Evolutionary conservation across 176 grass and related monocot genomes (phyloP).

Genomic region (Lolium multiflorum): DNA sequence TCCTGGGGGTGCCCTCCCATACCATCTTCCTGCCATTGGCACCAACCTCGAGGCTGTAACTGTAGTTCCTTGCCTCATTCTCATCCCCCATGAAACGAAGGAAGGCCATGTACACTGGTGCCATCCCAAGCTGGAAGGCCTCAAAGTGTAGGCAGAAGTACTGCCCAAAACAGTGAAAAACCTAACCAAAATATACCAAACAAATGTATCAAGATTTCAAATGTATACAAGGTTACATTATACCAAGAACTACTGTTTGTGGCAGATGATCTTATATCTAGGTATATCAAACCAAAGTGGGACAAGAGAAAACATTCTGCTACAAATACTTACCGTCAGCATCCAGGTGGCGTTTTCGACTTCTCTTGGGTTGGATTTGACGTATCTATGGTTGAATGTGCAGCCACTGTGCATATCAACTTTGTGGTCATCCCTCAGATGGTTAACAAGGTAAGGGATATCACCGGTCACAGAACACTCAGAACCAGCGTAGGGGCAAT

Average conservation of each 20-base stretch:
- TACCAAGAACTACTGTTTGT: background rate
- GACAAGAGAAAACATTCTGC: background rate
- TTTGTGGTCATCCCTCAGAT: slow-evolving; percentile 90
- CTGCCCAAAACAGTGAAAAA: slow-evolving; percentile 91
- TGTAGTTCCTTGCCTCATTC: slow-evolving; percentile 81
- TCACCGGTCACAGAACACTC: slow-evolving; percentile 71
- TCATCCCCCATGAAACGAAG: slow-evolving; percentile 95
- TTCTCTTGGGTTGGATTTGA: slow-evolving; percentile 76
- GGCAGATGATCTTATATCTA: background rate
- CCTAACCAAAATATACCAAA: slow-evolving; percentile 48
- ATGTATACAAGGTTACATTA: background rate
- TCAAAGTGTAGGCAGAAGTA: slow-evolving; percentile 96
- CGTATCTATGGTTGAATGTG: slow-evolving; percentile 96
- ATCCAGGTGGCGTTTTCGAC: slow-evolving; percentile 95
- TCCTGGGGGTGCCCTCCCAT: slow-evolving; percentile 89
- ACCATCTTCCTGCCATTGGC: slow-evolving; percentile 81
- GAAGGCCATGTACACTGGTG: slow-evolving; percentile 92
- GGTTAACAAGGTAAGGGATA: slow-evolving; percentile 78
- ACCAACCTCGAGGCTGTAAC: slow-evolving; percentile 82
- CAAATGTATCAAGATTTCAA: background rate
- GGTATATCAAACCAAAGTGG: slow-evolving; percentile 6
- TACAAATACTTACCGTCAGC: slow-evolving; percentile 66
- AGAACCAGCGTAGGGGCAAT: slow-evolving; percentile 84
- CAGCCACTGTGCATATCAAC: slow-evolving; percentile 89
- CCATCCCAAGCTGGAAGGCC: slow-evolving; percentile 84